These are phyloP conservation scores for Yamadazyma buinensis DNA, from an alignment of 1,139 yeast species.

Conservation along the genomic window DNA sequence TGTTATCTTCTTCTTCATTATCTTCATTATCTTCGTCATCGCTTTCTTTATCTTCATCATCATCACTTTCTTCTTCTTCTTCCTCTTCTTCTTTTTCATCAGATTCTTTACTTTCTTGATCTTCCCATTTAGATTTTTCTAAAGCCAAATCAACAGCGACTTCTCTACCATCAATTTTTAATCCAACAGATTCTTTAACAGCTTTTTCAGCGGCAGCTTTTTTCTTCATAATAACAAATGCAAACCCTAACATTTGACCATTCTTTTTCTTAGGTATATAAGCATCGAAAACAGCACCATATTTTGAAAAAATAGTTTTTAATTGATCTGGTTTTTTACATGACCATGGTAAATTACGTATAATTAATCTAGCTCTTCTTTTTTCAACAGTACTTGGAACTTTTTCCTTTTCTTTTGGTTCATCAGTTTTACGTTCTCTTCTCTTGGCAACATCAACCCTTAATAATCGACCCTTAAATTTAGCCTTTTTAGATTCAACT, in stretches of 20 bases:
- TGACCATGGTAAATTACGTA: constrained; percentile 96
- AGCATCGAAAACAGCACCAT: constrained; percentile 86
- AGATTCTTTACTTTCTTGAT: constrained; percentile 33
- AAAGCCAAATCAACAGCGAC: constrained; percentile 95
- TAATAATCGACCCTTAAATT: constrained; percentile 62
- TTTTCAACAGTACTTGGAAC: constrained; percentile 41
- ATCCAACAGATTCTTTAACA: constrained; percentile 64
- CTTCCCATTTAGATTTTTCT: constrained; percentile 79
- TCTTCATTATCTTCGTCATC: constrained; percentile 23
- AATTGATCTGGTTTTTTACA: constrained; percentile 73
- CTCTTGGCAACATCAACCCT: constrained; percentile 88
- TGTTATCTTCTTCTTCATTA: constrained; percentile 22
- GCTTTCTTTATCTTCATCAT: constrained; percentile 21
- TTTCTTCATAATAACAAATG: constrained; percentile 87
- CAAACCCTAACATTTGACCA: constrained; percentile 93
- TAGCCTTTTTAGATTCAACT: constrained; percentile 59
- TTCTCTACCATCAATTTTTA: constrained; percentile 84
- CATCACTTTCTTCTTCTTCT: constrained; percentile 23
- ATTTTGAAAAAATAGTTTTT: constrained; percentile 66
- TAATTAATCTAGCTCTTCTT: constrained; percentile 78
- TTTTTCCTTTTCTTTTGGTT: constrained; percentile 17
- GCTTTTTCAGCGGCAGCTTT: constrained; percentile 77
- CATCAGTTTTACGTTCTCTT: constrained; percentile 65
- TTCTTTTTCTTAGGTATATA: constrained; percentile 84
- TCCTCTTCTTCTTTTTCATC: constrained; percentile 35